phyloP scores from a whole-genome alignment of 208 protist genomes.

The Entamoeba invadens region DNA sequence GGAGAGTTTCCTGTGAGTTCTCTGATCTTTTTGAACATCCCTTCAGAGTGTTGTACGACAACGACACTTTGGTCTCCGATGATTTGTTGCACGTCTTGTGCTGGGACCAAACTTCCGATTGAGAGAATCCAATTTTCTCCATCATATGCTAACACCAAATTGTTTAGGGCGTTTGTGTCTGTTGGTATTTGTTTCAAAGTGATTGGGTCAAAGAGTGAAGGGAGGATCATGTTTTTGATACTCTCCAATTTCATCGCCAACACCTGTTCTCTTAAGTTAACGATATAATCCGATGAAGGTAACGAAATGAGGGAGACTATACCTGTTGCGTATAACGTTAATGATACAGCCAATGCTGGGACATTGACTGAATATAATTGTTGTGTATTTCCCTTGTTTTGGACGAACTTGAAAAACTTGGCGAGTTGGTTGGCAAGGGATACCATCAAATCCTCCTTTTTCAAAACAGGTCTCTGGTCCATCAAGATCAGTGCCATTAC shows the following conservation, averaged over 20 bases:
- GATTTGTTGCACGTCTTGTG: not conserved
- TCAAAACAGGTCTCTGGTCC: not conserved
- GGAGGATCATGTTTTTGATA: not conserved
- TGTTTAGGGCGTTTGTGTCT: not conserved
- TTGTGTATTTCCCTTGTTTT: not conserved
- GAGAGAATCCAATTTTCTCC: not conserved
- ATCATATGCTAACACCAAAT: not conserved
- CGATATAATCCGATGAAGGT: not conserved
- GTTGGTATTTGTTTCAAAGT: not conserved
- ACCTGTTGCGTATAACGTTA: not conserved
- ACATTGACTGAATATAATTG: not conserved
- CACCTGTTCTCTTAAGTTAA: not conserved
- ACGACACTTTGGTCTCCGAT: not conserved
- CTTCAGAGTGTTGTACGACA: not conserved
- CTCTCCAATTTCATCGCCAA: not conserved
- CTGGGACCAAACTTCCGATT: not conserved
- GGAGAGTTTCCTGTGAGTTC: not conserved
- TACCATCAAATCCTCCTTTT: not conserved
- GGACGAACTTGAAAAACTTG: not conserved
- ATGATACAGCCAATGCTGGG: not conserved
- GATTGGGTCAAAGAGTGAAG: not conserved
- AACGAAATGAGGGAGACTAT: not conserved
- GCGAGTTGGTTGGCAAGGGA: not conserved
- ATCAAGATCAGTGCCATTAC: not conserved
- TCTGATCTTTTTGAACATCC: not conserved